These are phyloP conservation scores for Penicillium thymicola DNA, from an alignment of 2,329 filamentous ascomycete genomes.

Conservation along the genomic window DNA sequence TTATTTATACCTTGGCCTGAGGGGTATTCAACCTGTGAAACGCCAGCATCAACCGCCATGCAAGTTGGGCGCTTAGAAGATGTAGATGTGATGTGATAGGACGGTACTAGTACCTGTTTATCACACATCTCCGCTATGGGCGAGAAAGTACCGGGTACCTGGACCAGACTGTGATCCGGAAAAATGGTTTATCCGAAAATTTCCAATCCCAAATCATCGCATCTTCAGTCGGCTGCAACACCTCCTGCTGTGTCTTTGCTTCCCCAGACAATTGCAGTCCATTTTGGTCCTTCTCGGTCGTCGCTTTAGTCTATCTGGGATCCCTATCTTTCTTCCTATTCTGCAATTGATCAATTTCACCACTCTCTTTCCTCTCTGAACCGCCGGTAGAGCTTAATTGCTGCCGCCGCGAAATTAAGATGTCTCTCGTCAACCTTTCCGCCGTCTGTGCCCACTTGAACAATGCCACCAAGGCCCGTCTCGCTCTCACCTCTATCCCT, in stretches of 20 bases:
- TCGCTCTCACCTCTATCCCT: slow-evolving; percentile 79
- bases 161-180: slow-evolving; percentile 6
- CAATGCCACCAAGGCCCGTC: slow-evolving; percentile 79
- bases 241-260: slow-evolving; percentile 1
- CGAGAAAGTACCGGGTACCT: slow-evolving; percentile 7
- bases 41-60: slow-evolving; percentile 18
- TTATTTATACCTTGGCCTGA: slow-evolving; percentile 16
- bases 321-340: not conserved
- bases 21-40: slow-evolving; percentile 20
- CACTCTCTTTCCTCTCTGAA: slow-evolving; percentile 6
- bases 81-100: slow-evolving; percentile 19
- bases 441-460: slow-evolving; percentile 87
- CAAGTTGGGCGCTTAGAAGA: slow-evolving; percentile 22
- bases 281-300: not conserved
- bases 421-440: slow-evolving; percentile 72
- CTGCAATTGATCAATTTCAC: not conserved
- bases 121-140: slow-evolving; percentile 4
- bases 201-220: slow-evolving; percentile 24
- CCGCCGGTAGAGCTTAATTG: slow-evolving; percentile 20
- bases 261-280: slow-evolving; percentile 1
- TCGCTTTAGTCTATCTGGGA: not conserved
- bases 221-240: slow-evolving; percentile 2
- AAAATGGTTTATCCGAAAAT: slow-evolving; percentile 37
- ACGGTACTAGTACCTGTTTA: slow-evolving; percentile 10
- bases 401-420: slow-evolving; percentile 35